Base-by-base conservation (phyloP, 192 early-diverging fungal species). In the Backusella liffmaniae region DNA sequence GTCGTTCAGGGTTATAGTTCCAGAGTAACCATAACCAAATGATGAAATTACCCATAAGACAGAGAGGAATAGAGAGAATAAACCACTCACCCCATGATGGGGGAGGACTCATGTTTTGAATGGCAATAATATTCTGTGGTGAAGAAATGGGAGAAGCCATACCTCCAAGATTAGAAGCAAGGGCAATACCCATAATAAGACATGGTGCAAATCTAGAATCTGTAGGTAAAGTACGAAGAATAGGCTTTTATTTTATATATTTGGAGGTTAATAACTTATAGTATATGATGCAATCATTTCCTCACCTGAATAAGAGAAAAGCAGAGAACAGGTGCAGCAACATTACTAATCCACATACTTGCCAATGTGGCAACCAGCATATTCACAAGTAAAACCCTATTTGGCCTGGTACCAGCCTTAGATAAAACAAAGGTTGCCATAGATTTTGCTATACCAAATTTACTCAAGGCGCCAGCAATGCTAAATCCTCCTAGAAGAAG, bases 291-390 rank as follows among this genome's bases (percentile, higher is more conserved):
- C n/a, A 23, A 10, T 67, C 29, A 30, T 56, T 23, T 26, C 3
- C 68, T 42, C 74, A 91, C 90, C 74, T 92, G 90, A 77, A 96
- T 93, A 71, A 99, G 84, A 51, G 94, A 95, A 75, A 99, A 96
- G 84, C 96, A 99, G 8, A 99, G 85, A 18, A 97, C 97, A n/a
- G 97, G 97, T 16, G 97, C 96, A 2, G 97, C 97, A 5, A 99
- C 97, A 77, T 99, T 99, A 66, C 90, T 92, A 73, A 99, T 99
- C 97, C 95, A 97, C 97, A 99, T 99, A 84, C 94, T 95, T 15
- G 95, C 95, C 85, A 99, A 89, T 1, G 96, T 97, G 12, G 94
- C 94, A 1, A 99, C 96, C 37, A 97, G 87, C 95, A 99, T 99
- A 70, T 96, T 96, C 42, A 94, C 93, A 37, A 99, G 86, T 29